Evolutionary conservation across 495 filamentous ascomycete genomes (phyloP).

Genomic region (Talaromyces wortmannii): DNA sequence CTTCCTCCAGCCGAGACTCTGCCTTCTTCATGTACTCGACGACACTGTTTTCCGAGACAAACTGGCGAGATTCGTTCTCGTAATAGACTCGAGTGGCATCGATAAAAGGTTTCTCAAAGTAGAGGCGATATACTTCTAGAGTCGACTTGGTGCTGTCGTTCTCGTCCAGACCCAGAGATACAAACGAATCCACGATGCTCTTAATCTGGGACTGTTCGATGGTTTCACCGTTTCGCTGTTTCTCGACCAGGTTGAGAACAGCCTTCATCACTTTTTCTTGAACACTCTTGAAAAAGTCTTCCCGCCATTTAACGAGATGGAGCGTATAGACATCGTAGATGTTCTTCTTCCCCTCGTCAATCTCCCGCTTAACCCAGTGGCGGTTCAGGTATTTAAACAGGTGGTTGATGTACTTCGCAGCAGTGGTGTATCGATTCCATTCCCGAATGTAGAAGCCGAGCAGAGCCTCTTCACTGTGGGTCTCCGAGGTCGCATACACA

Average conservation of each 20-base stretch:
- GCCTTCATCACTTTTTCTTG: constrained; percentile 89
- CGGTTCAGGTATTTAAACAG: constrained; percentile 95
- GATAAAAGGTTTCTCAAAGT: constrained; percentile 92
- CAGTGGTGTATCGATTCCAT: constrained; percentile 92
- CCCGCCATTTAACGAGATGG: constrained; percentile 90
- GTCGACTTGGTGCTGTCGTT: constrained; percentile 89
- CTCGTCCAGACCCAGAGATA: constrained; percentile 91
- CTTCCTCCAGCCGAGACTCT: constrained; percentile 82
- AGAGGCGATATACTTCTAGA: constrained; percentile 84
- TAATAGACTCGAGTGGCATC: constrained; percentile 80
- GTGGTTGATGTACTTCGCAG: constrained; percentile 95
- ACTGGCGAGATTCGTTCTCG: constrained; percentile 84
- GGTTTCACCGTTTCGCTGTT: constrained; percentile 95
- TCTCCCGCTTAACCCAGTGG: constrained; percentile 98
- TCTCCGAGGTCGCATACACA: constrained; percentile 60
- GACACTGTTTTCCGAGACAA: constrained; percentile 93
- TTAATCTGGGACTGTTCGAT: constrained; percentile 97
- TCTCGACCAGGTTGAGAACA: constrained; percentile 92
- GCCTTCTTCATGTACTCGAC: constrained; percentile 99
- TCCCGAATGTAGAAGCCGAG: constrained; percentile 94
- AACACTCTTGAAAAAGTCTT: constrained; percentile 79
- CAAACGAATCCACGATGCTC: constrained; percentile 93
- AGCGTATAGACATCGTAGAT: constrained; percentile 97
- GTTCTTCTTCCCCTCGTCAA: constrained; percentile 98
- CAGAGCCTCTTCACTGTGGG: constrained; percentile 82